Evolutionary conservation across 1,139 yeast species (phyloP), one percentile per base, ranked within the genome.

Genomic region (Scheffersomyces lignicola): DNA sequence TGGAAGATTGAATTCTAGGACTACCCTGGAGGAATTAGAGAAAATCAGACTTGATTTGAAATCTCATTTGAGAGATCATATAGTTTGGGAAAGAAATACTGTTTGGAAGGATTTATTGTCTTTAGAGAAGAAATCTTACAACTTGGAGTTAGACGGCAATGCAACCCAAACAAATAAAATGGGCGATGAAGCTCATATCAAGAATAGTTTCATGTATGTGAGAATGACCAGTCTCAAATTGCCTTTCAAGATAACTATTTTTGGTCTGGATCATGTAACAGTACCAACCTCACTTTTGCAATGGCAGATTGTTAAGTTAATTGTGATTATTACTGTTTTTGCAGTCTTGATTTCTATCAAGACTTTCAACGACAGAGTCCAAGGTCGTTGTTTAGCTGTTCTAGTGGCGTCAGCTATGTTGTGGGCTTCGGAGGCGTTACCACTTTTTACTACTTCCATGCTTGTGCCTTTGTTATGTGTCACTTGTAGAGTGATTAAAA

Each of bases 21-120:
- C 65, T 30, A 52, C 69, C 7, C 33, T 34, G 5, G 51, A 49
- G 31, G 66, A 74, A 38, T 52, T 71, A 32, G 78, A 73, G 11
- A 57, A 62, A 30, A 85, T 92, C 16, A 76, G 73, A 39, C 70
- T 76, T 23, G 94, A 86, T 49, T 71, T 90, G 41, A 76, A 83
- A 42, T 71, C 87, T 11, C 87, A 87, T 49, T 64, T 90, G 42
- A 73, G 97, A 40, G 97, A 90, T 51, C 95, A 89, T 58, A 86
- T 90, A 33, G 96, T 89, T 12, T 90, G 96, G 95, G 97, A 89
- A 60, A 76, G 97, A 57, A 88, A 88, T 58, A 90, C 97, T 0
- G 97, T 90, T 16, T 90, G 97, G 97, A 83, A 92, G 52, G 97
- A 90, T 55, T 81, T 90, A 80, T 82, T 90, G 54, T 89, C 90